phyloP scores from a whole-genome alignment of 768 basidiomycete species.

The Pisolithus marmoratus region DNA sequence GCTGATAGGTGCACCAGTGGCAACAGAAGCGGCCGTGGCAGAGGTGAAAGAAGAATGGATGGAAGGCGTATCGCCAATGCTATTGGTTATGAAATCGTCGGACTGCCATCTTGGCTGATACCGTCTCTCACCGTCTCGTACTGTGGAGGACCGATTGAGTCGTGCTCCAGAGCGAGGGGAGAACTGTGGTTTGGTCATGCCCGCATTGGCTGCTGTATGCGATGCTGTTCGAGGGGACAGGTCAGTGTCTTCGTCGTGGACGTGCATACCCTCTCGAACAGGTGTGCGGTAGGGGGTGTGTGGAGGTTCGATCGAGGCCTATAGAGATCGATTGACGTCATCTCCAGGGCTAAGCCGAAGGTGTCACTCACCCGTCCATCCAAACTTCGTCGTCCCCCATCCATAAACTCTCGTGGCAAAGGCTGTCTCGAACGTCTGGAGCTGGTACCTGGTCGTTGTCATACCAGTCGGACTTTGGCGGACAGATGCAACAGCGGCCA shows the following conservation, averaged over 20 bases:
- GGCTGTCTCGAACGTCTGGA: conserved; percentile 42
- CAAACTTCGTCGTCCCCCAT: conserved; percentile 29
- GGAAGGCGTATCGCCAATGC: neutral
- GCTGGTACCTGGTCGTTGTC: conserved; percentile 8
- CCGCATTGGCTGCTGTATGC: conserved; percentile 15
- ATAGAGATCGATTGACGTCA: conserved; percentile 1
- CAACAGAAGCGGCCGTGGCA: neutral
- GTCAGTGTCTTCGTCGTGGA: conserved; percentile 6
- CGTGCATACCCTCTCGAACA: conserved; percentile 18
- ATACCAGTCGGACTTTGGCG: conserved; percentile 43
- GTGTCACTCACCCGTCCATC: conserved; percentile 36
- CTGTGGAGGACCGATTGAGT: conserved; percentile 36
- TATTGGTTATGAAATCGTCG: conserved; percentile 35
- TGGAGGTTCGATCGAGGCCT: conserved; percentile 31
- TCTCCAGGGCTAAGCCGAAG: too few relatives aligned
- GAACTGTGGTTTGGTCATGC: conserved; percentile 17
- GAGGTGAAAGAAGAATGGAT: neutral
- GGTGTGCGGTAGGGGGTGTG: conserved; percentile 32
- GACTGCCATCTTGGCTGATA: conserved; percentile 52
- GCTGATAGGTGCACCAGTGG: conserved; percentile 4
- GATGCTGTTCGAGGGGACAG: conserved; percentile 21
- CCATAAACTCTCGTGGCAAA: conserved; percentile 45
- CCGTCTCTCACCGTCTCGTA: conserved; percentile 42
- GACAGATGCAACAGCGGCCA: conserved; percentile 56
- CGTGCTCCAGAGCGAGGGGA: conserved; percentile 25